phyloP scores from a whole-genome alignment of 2,329 filamentous ascomycete genomes.

The Leptographium lundbergii region DNA sequence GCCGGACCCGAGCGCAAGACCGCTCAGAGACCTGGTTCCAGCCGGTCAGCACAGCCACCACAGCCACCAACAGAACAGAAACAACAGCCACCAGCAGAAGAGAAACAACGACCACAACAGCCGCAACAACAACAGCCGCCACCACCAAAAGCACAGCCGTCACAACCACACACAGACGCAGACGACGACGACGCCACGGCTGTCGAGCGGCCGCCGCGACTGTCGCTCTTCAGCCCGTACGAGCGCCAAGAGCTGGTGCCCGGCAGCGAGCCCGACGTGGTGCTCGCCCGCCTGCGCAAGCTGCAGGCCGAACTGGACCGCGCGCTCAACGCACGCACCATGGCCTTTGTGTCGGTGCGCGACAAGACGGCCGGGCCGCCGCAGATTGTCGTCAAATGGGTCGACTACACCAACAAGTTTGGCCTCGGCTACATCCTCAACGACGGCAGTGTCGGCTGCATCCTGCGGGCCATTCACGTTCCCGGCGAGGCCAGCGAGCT shows the following conservation, averaged over 20 bases:
- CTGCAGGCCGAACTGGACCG: constrained; percentile 50
- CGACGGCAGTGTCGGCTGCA: constrained; percentile 67
- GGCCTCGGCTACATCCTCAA: constrained; percentile 75
- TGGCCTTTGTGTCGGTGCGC: constrained; percentile 43
- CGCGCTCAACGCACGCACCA: constrained; percentile 49
- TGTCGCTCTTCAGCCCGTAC: constrained; percentile 42
- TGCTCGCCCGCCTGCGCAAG: constrained; percentile 40
- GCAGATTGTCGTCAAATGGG: constrained; percentile 64
- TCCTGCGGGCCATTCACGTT: constrained; percentile 40
- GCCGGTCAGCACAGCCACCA: neutral
- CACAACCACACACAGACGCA: neutral
- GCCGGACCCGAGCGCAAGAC: neutral
- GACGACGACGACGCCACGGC: neutral
- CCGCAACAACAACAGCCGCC: neutral
- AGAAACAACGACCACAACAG: neutral
- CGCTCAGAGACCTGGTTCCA: neutral
- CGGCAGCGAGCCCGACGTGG: constrained; percentile 43
- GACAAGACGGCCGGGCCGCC: constrained; percentile 41
- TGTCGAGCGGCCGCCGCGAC: constrained; percentile 16
- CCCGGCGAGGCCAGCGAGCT: constrained; percentile 35
- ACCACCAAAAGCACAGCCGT: neutral
- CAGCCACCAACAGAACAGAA: neutral
- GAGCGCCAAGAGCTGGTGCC: constrained; percentile 38
- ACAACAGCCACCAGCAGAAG: neutral
- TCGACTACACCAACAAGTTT: constrained; percentile 81